Conservation (phyloP, 805 yeast genomes). For the Brettanomyces naardenensis region DNA sequence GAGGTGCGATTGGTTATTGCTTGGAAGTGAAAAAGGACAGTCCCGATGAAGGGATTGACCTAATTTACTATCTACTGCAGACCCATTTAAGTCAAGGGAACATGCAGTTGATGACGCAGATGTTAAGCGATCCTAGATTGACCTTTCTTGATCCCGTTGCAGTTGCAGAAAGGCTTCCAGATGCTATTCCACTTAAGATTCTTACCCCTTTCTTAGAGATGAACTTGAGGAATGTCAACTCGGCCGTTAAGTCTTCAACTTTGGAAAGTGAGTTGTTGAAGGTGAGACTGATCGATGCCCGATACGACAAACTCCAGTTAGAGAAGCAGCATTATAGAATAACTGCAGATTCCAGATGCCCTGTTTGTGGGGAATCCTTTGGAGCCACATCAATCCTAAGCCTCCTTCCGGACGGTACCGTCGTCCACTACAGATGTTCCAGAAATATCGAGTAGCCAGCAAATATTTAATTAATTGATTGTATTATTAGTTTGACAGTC, state of each 20-base stretch:
- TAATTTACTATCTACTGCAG: constrained; percentile 45
- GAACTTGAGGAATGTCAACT: constrained; percentile 34
- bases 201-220: constrained; percentile 38
- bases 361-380: constrained; percentile 48
- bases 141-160: constrained; percentile 19
- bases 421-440: constrained; percentile 52
- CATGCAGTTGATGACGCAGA: constrained; percentile 21
- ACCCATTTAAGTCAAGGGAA: constrained; percentile 21
- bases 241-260: constrained; percentile 31
- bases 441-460: not conserved
- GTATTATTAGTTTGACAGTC: too few species aligned
- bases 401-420: constrained; percentile 34
- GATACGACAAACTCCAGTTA: constrained; percentile 30
- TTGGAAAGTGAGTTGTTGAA: constrained; percentile 44
- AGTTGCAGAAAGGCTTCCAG: constrained; percentile 47
- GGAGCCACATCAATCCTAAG: constrained; percentile 37
- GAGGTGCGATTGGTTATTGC: constrained; percentile 57
- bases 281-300: constrained; percentile 40
- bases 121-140: constrained; percentile 17
- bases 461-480: too few species aligned
- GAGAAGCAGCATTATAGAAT: constrained; percentile 29
- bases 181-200: constrained; percentile 33
- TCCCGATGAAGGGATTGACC: constrained; percentile 29
- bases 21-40: constrained; percentile 34
- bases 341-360: constrained; percentile 45